Evolutionary conservation across 1,284 basidiomycete genomes (phyloP).

Genomic region (Gymnopus androsaceus): DNA sequence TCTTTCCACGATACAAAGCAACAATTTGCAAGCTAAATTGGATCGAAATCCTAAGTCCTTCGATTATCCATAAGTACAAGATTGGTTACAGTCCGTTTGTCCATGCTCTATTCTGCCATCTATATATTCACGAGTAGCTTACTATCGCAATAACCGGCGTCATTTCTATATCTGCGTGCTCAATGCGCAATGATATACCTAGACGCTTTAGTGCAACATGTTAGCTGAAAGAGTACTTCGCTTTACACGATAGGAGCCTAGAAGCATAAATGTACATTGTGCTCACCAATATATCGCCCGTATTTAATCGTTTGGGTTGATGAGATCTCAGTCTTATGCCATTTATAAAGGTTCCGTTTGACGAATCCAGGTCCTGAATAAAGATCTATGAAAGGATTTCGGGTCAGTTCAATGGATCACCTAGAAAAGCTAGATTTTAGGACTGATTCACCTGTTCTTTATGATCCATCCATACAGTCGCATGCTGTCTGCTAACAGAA

Average conservation of each 20-base stretch:
- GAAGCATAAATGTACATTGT: neutral
- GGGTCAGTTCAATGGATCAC: neutral
- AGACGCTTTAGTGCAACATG: neutral
- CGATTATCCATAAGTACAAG: too few species aligned
- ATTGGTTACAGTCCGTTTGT: too few species aligned
- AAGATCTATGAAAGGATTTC: constrained; percentile 1
- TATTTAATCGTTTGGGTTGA: neutral
- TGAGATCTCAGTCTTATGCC: constrained; percentile 1
- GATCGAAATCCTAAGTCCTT: too few species aligned
- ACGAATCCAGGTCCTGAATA: constrained; percentile 4
- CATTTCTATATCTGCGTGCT: neutral
- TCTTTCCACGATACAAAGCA: constrained; percentile 3
- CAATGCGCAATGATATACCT: neutral
- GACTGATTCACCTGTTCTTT: neutral
- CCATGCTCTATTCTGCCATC: too few species aligned
- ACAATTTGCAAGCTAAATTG: neutral
- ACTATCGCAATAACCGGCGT: neutral
- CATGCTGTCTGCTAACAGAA: constrained; percentile 2
- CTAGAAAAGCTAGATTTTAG: neutral
- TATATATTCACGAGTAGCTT: too few species aligned
- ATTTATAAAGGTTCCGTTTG: constrained; percentile 8
- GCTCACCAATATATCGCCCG: constrained; percentile 4
- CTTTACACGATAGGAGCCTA: too few species aligned
- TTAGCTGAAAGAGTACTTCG: neutral
- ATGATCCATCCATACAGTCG: constrained; percentile 1